Base-by-base conservation (phyloP, 805 yeast genomes). In the Phaffomyces opuntiae region DNA sequence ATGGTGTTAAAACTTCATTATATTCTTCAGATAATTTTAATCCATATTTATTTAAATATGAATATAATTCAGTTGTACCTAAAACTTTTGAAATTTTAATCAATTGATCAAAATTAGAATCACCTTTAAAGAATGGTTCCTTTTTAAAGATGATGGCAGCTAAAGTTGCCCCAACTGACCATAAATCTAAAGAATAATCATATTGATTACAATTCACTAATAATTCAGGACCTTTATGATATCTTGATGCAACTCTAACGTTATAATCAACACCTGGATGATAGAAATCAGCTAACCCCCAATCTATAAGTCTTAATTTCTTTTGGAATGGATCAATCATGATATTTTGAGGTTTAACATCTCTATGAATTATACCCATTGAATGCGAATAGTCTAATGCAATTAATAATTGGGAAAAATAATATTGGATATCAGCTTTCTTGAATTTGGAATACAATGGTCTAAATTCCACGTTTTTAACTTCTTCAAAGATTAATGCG, bases 251-350 rank as follows among this genome's bases (percentile, higher is more conserved):
- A 16, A 90, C 97, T 53, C 97, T 75, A 19, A 90, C 96, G 59
- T 90, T 90, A 59, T 87, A 90, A 57, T 87, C 96, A 61, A 80
- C 84, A 13, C 88, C 88, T 24, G 87, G 80, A 61, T 90, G 96
- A 60, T 89, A 89, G 61, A 87, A 89, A 63, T 90, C 97, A 9
- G 97, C 96, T 43, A 90, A 68, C 8, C 97, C 97, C 96, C 96
- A 90, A 65, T 90, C 97, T 45, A 90, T 89, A 52, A 89, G 74
- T 52, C 96, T 76, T 54, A 90, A 68, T 58, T 77, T 79, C 63
- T 69, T 80, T 50, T 73, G 75, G 49, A 74, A 68, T 45, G 87
- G 96, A 64, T 90, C 96, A 54, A 90, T 90, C 96, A 90, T 90
- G 52, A 90, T 86, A 64, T 90, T 90, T 59, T 90, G 96, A 11